Evolutionary conservation across 2,329 filamentous ascomycete species (phyloP).

Genomic region (Camillea tinctor): DNA sequence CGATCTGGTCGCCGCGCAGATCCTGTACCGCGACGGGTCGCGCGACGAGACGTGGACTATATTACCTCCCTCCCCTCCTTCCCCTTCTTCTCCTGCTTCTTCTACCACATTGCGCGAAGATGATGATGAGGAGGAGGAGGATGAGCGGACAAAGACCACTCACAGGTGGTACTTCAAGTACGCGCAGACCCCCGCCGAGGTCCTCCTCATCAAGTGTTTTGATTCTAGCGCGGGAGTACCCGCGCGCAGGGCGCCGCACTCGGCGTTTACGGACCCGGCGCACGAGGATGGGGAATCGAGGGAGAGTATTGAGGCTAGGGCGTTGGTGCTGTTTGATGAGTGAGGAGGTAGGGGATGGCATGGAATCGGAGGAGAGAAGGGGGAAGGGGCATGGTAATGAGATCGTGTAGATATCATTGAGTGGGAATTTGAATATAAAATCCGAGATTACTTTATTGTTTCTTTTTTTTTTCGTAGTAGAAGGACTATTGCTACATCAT

Average conservation of each 20-base stretch:
- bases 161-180: constrained; percentile 54
- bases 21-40: constrained; percentile 34
- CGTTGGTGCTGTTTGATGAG: constrained; percentile 47
- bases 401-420: too few relatives aligned
- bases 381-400: too few relatives aligned
- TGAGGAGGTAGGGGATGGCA: not conserved
- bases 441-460: too few relatives aligned
- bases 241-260: constrained; percentile 52
- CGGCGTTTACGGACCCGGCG: constrained; percentile 51
- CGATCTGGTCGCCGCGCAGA: constrained; percentile 39
- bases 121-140: too few relatives aligned
- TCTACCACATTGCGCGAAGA: too few relatives aligned
- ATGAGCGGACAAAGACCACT: constrained; percentile 7
- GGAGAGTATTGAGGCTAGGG: constrained; percentile 57
- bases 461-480: too few relatives aligned
- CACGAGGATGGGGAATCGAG: constrained; percentile 40
- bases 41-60: constrained; percentile 40
- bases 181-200: constrained; percentile 48
- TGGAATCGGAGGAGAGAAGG: too few relatives aligned
- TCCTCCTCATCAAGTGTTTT: constrained; percentile 58
- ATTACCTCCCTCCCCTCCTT: constrained; percentile 26
- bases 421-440: too few relatives aligned
- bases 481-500: not conserved
- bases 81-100: too few relatives aligned
- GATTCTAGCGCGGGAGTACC: constrained; percentile 48